Conservation (phyloP, 768 basidiomycete genomes). For the Suillus tomentosus region DNA sequence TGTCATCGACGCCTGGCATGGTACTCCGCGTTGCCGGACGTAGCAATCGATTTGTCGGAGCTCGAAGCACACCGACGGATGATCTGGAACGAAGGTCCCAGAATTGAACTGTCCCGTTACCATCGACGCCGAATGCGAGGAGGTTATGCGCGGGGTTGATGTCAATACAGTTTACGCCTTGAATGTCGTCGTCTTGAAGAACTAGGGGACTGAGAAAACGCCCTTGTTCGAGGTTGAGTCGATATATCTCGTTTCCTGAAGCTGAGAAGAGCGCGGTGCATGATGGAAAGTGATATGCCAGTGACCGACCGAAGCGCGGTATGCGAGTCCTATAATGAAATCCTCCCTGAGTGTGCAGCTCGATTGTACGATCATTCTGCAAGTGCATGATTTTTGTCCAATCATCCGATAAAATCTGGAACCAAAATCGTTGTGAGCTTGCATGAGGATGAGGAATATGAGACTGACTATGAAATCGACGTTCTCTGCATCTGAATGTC, state of each 20-base stretch:
- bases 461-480: conserved; percentile 89
- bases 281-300: conserved; percentile 92
- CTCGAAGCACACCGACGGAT: conserved; percentile 64
- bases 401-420: conserved; percentile 90
- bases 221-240: conserved; percentile 94
- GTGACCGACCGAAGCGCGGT: conserved; percentile 88
- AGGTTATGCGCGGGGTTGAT: conserved; percentile 93
- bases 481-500: conserved; percentile 95
- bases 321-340: conserved; percentile 92
- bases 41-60: conserved; percentile 58
- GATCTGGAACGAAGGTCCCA: conserved; percentile 92
- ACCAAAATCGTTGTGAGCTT: background rate
- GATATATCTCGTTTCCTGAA: conserved; percentile 85
- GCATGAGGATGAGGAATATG: background rate
- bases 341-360: conserved; percentile 92
- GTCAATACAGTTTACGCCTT: conserved; percentile 89
- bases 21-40: conserved; percentile 38
- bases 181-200: conserved; percentile 59
- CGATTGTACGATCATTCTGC: conserved; percentile 93
- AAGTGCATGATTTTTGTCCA: conserved; percentile 99
- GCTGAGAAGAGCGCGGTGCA: conserved; percentile 89
- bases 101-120: conserved; percentile 85
- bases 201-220: conserved; percentile 84
- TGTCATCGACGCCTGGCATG: conserved; percentile 38
- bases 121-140: conserved; percentile 87